Evolutionary conservation across 192 early-diverging fungal genomes (phyloP), one percentile per base, ranked within the genome.

Genomic region (Coemansia sp.): DNA sequence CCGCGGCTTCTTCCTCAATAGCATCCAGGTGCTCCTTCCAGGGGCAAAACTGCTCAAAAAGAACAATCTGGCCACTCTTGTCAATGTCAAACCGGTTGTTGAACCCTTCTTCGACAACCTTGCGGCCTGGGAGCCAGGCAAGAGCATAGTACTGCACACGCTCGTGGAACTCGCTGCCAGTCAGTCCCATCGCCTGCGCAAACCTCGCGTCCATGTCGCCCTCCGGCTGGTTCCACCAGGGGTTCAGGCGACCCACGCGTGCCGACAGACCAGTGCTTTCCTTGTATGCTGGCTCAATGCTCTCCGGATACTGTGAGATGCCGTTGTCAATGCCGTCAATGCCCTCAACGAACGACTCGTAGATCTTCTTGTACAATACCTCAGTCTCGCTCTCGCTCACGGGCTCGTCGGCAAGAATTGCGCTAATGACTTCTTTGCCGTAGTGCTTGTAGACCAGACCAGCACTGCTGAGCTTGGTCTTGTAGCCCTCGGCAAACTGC

Each of bases 391-490:
- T 39, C 17, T 89, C 85, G 8, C 80, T 60, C 27, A 67, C 52
- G 14, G 69, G 39, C 27, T 70, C 68, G 0, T 58, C 60, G 18
- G 44, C 44, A 22, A 69, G 62, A 6, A 76, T 56, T 9, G 67
- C 64, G 9, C 62, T 73, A 35, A 98, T 88, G 3, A 95, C 89
- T 40, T 91, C 84, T 37, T 86, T 82, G 22, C 95, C 95, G 75
- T 92, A 98, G 70, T 97, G 94, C 87, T 96, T 97, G 88, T 98
- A 98, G 41, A 97, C 83, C 8, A 98, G 76, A 3, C 95, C 95
- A n/a, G 95, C 95, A 64, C 88, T 90, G 70, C 93, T 95, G 48
- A 98, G 85, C 81, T 93, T 93, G 66, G 89, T 94, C 65, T 84
- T 76, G 63, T 92, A 87, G 53, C 85, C 74, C 19, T 61, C 70